A percentile compares a stretch with the other conserved stretches of the same genome.
Conservation (phyloP, 768 basidiomycete species). For the Gyrodon lividus region DNA sequence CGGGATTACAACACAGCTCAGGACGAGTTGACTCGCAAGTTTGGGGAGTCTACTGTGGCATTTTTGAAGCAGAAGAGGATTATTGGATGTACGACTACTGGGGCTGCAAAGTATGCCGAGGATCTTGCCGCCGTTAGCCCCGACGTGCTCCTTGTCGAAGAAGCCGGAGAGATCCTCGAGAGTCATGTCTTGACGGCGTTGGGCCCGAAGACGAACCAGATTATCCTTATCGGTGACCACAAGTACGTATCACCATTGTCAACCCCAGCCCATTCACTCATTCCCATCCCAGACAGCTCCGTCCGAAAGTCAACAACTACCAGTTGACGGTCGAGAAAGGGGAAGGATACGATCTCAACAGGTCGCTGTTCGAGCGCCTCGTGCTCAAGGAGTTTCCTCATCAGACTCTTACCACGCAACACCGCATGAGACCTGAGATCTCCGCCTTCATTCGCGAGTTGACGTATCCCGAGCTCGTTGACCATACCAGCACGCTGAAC, state of each 20-base stretch:
- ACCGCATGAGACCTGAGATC: slow-evolving; percentile 79
- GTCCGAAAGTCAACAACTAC: slow-evolving; percentile 72
- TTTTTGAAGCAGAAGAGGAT: slow-evolving; percentile 50
- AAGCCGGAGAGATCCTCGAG: slow-evolving; percentile 73
- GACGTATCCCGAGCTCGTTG: slow-evolving; percentile 68
- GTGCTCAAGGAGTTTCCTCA: slow-evolving; percentile 65
- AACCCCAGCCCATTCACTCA: background rate
- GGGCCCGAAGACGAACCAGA: slow-evolving; percentile 44
- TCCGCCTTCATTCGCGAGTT: slow-evolving; percentile 58
- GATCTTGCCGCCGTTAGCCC: slow-evolving; percentile 48
- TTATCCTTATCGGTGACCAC: slow-evolving; percentile 74
- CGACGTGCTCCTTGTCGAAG: slow-evolving; percentile 62
- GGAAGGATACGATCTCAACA: slow-evolving; percentile 65
- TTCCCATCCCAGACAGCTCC: slow-evolving; percentile 51
- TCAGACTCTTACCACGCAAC: slow-evolving; percentile 52
- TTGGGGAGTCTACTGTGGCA: slow-evolving; percentile 32
- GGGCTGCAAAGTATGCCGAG: slow-evolving; percentile 58
- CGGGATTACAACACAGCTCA: slow-evolving; percentile 44
- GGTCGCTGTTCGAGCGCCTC: slow-evolving; percentile 68
- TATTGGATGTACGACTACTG: slow-evolving; percentile 71
- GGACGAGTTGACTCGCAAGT: slow-evolving; percentile 36
- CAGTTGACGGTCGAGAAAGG: slow-evolving; percentile 65
- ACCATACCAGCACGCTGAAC: slow-evolving; percentile 47
- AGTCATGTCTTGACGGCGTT: slow-evolving; percentile 65
- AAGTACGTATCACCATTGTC: slow-evolving; percentile 44